A percentile compares a stretch with the other conserved stretches of the same genome.
Evolutionary conservation across 129 eudicot species (phyloP).

Genomic region (Scalesia atractyloides): DNA sequence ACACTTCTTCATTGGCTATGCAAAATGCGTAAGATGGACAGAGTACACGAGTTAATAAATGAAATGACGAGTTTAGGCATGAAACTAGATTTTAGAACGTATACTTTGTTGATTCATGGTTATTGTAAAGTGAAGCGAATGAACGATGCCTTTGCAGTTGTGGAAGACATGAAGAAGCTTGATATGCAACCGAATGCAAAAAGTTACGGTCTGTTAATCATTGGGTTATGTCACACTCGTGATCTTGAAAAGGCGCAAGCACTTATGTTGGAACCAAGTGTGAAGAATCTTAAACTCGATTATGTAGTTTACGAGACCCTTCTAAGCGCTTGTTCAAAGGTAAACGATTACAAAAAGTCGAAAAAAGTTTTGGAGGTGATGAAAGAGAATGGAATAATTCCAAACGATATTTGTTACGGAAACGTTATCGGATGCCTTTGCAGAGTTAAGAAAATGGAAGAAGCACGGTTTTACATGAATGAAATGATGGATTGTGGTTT

Average conservation of each 20-base stretch:
- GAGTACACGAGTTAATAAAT: constrained; percentile 40
- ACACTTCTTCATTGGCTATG: constrained; percentile 43
- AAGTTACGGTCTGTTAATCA: constrained; percentile 58
- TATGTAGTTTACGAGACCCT: constrained; percentile 24
- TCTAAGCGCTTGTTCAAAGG: constrained; percentile 31
- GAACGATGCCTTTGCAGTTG: constrained; percentile 58
- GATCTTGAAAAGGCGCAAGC: constrained; percentile 52
- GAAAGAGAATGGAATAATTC: constrained; percentile 30
- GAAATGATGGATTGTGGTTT: constrained; percentile 44
- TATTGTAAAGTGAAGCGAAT: constrained; percentile 44
- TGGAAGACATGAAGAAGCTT: constrained; percentile 64
- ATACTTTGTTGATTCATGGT: constrained; percentile 57
- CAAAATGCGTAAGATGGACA: constrained; percentile 40
- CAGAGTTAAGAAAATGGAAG: constrained; percentile 32
- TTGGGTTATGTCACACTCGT: constrained; percentile 52
- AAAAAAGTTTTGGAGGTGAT: constrained; percentile 31
- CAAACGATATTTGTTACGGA: constrained; percentile 29
- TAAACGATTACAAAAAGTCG: constrained; percentile 17
- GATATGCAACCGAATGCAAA: constrained; percentile 54
- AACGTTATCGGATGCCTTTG: constrained; percentile 30
- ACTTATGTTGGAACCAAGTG: constrained; percentile 25
- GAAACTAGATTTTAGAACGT: constrained; percentile 55
- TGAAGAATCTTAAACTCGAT: constrained; percentile 25
- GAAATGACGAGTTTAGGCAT: constrained; percentile 57
- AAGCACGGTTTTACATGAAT: constrained; percentile 37